Base-by-base conservation (phyloP, 116 monocot genomes). In the Zostera marina region DNA sequence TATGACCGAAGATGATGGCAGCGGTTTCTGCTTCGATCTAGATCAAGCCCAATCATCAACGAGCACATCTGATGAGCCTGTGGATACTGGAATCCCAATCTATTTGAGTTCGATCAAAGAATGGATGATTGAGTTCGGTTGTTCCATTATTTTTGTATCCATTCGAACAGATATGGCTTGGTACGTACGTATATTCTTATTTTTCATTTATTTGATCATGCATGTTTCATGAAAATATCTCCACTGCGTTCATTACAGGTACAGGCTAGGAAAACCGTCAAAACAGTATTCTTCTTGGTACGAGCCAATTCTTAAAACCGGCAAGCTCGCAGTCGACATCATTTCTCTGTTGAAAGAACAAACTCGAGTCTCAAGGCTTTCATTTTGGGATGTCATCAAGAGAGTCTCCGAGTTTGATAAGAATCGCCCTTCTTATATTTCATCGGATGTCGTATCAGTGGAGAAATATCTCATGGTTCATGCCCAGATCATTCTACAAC, bases 121-220 rank as follows among this genome's bases (percentile, higher is more conserved):
- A 63, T 98, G 98, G 98, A 70, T 90, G 83, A 86, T 98, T 58
- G 98, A 98, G 55, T 98, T 98, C 72, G 98, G 98, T 1, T 77
- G 83, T 17, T 80, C 79, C 19, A 86, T 98, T 85, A 66, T 98
- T 65, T 98, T 86, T 61, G 69, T 98, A 44, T 90, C 90, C n/a
- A 72, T 90, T 11, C 64, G 98, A 62, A 98, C 98, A 61, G 98
- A 98, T 62, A 76, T 90, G 17, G 90, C 90, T 56, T 98, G 98
- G 98, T 94, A 75, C 4, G 49, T n/a, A 54, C 22, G n/a, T 54
- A 24, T 32, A 26, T 3, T n/a, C n/a, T n/a, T n/a, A n/a, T n/a
- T n/a, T n/a, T n/a, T n/a, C n/a, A n/a, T n/a, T n/a, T n/a, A n/a
- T n/a, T n/a, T n/a, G n/a, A n/a, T n/a, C n/a, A n/a, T n/a, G n/a